Evolutionary conservation across 306 rosid species (phyloP).

Genomic region (Lupinus albus): DNA sequence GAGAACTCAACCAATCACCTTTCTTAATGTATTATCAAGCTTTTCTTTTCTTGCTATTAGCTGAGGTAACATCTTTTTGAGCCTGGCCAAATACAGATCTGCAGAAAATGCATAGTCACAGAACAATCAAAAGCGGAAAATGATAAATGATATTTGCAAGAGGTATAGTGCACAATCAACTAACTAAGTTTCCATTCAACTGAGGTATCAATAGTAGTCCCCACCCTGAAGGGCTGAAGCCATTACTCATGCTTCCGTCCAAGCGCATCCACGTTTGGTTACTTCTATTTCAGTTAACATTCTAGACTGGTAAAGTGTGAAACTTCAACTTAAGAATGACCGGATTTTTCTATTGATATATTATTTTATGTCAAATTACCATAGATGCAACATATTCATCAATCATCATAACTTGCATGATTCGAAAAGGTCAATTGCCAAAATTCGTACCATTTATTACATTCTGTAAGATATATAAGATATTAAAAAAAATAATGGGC

Average conservation of each 20-base stretch:
- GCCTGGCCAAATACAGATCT: slow-evolving; percentile 86
- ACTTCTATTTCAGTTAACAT: slow-evolving; percentile 10
- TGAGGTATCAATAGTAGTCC: slow-evolving; percentile 17
- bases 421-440: background rate
- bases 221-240: slow-evolving; percentile 2
- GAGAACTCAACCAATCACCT: background rate
- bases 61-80: slow-evolving; percentile 51
- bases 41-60: slow-evolving; percentile 64
- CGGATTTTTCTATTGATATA: background rate
- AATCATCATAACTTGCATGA: no score
- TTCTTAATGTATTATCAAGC: slow-evolving; percentile 44
- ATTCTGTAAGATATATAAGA: no score
- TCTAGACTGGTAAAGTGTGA: slow-evolving; percentile 10
- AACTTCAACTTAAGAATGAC: slow-evolving; percentile 6
- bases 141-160: background rate
- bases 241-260: slow-evolving; percentile 19
- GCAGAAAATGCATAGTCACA: slow-evolving; percentile 40
- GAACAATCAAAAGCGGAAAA: slow-evolving; percentile 28
- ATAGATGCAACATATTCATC: background rate
- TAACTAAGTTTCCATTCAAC: no score
- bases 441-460: background rate
- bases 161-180: background rate
- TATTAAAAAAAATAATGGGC: no score
- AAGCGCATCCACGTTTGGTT: slow-evolving; percentile 10
- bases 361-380: background rate